A percentile compares a stretch with the other conserved stretches of the same genome.
phyloP scores from a whole-genome alignment of 2,329 filamentous ascomycete genomes.

The Pseudogymnoascus sp. region DNA sequence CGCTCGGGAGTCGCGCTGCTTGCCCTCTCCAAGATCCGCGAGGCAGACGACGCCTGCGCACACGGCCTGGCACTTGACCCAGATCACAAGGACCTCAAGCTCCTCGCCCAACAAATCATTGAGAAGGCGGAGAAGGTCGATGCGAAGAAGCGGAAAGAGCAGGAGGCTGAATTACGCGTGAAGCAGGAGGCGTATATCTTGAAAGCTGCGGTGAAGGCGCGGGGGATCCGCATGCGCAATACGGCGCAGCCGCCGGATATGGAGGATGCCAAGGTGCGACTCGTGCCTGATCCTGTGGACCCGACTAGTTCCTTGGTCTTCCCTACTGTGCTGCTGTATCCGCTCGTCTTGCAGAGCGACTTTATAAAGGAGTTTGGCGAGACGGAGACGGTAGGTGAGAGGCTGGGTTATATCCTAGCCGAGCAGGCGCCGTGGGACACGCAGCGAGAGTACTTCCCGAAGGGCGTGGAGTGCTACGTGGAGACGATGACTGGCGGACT shows the following conservation, averaged over 20 bases:
- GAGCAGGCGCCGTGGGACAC: constrained; percentile 76
- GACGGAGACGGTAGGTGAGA: constrained; percentile 64
- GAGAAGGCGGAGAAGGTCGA: constrained; percentile 49
- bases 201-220: constrained; percentile 55
- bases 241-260: constrained; percentile 74
- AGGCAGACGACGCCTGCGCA: constrained; percentile 73
- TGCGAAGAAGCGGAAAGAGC: constrained; percentile 48
- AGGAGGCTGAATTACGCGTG: constrained; percentile 46
- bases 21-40: constrained; percentile 66
- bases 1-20: constrained; percentile 73
- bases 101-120: constrained; percentile 56
- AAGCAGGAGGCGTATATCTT: constrained; percentile 55
- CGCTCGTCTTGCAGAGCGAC: constrained; percentile 72
- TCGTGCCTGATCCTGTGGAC: constrained; percentile 67
- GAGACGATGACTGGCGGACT: constrained; percentile 74
- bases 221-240: constrained; percentile 60
- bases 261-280: constrained; percentile 68
- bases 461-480: constrained; percentile 76
- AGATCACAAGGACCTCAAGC: constrained; percentile 58
- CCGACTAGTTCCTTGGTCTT: constrained; percentile 65
- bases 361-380: constrained; percentile 86
- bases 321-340: constrained; percentile 79
- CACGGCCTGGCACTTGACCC: constrained; percentile 67
- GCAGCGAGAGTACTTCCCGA: constrained; percentile 55
- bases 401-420: constrained; percentile 71